Percentiles rank a stretch among this genome's conserved stretches.
These are phyloP conservation scores for Zanthoxylum bungeanum DNA, from an alignment of 345 rosid species.

Conservation along the genomic window DNA sequence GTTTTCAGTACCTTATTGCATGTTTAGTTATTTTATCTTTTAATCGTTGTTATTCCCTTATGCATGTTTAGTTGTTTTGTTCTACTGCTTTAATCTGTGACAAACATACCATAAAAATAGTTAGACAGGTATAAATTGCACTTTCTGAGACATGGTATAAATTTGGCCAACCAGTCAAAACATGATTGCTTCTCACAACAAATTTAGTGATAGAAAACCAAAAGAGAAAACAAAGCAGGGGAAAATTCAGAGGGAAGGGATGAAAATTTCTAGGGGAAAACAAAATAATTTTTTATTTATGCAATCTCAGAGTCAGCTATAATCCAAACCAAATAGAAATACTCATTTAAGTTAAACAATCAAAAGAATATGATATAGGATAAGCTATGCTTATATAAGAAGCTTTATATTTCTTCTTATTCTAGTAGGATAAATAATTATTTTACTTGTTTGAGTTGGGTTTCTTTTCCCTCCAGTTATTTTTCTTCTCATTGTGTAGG, in stretches of 20 bases:
- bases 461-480: neutral
- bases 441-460: neutral
- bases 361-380: neutral
- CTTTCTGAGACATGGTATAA: neutral
- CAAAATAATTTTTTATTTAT: neutral
- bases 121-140: neutral
- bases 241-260: neutral
- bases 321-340: neutral
- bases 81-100: too few relatives aligned
- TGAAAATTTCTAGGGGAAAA: neutral
- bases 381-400: neutral
- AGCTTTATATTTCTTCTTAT: neutral
- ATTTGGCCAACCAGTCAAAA: neutral
- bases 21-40: too few relatives aligned
- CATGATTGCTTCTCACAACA: neutral
- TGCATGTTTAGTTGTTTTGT: too few relatives aligned
- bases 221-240: neutral
- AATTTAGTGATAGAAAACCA: neutral
- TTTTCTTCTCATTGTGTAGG: neutral
- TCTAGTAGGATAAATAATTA: neutral
- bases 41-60: too few relatives aligned
- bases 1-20: too few relatives aligned
- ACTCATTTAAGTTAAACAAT: neutral
- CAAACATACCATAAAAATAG: constrained; percentile 7
- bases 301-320: neutral